Base-by-base conservation (phyloP, 768 basidiomycete genomes). In the Leccinellum albellum region DNA sequence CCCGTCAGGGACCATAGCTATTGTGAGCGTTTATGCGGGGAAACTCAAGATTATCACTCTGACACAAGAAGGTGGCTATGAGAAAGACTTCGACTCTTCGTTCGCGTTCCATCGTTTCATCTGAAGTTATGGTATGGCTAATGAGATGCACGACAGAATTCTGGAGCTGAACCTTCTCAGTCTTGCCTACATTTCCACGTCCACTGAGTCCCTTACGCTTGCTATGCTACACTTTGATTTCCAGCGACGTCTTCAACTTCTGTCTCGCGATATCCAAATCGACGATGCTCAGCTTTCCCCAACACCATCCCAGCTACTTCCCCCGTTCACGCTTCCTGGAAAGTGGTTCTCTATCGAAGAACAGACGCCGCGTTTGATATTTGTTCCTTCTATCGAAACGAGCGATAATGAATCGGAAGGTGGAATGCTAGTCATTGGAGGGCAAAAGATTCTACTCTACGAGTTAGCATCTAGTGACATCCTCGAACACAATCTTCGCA, bases 341-440 rank as follows among this genome's bases (percentile, higher is more conserved):
- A 82, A 79, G 61, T 65, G 70, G 50, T 73, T 87, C 56, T 63
- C 58, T 10, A 57, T 71, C 10, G 73, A 74, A 33, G 76, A 81
- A 40, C 60, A 71, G 4, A 56, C 72, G 7, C 78, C 80, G 0
- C 73, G 67, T 31, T 64, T 86, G 17, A 64, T 81, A 72, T 59
- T 64, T 28, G 65, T 79, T 3, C 68, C 71, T 46, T 63, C 66
- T 7, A 42, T 53, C 0, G 35, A 67, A 4, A 60, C 60, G 3
- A 68, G 66, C 6, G 70, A 63, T 1, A 67, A 65, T 2, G 73
- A 73, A 24, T 73, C 80, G 55, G 72, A 75, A n/a, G 89, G 88
- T n/a, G 89, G 87, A 17, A 70, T 92, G 9, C 70, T 93, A 24
- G 77, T 93, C 6, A 64, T 88, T 1, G 90, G 91, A 54, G 89